phyloP scores from a whole-genome alignment of 75 land plant genomes.

The Isoetes taiwanensis region DNA sequence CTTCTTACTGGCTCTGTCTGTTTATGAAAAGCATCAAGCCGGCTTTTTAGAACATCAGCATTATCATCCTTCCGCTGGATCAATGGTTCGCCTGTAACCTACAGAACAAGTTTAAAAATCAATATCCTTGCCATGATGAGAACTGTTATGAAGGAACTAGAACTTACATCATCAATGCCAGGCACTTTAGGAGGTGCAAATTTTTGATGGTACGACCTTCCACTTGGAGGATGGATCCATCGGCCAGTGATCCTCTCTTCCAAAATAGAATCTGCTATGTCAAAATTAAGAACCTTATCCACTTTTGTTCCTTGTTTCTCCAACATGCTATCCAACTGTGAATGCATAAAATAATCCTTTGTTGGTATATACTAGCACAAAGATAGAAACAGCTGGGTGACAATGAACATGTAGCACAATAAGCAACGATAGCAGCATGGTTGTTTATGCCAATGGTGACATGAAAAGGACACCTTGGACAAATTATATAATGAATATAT shows the following conservation, averaged over 20 bases:
- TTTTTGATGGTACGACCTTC: conserved; percentile 77
- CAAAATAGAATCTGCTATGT: conserved; percentile 64
- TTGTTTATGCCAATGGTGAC: too few species aligned
- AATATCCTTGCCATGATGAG: background rate
- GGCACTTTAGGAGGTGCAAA: conserved; percentile 87
- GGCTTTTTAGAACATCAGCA: conserved; percentile 84
- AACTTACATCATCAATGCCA: conserved; percentile 85
- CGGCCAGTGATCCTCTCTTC: conserved; percentile 96
- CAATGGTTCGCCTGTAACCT: conserved; percentile 87
- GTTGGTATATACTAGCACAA: too few species aligned
- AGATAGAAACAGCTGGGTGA: too few species aligned
- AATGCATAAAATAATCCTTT: too few species aligned
- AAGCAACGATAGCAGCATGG: too few species aligned
- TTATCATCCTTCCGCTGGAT: conserved; percentile 94
- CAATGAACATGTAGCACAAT: too few species aligned
- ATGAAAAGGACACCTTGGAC: background rate
- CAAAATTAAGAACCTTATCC: conserved; percentile 72
- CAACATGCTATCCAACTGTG: conserved; percentile 89
- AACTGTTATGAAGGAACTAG: background rate
- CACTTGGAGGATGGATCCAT: conserved; percentile 88
- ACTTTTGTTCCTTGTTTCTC: conserved; percentile 53
- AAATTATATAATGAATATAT: background rate
- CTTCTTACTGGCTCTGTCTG: conserved; percentile 90
- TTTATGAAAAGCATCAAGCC: conserved; percentile 77
- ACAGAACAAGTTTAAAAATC: background rate